Evolutionary conservation across 768 basidiomycete genomes (phyloP), one percentile per base, ranked within the genome.

Genomic region (Daedaleopsis nitida): DNA sequence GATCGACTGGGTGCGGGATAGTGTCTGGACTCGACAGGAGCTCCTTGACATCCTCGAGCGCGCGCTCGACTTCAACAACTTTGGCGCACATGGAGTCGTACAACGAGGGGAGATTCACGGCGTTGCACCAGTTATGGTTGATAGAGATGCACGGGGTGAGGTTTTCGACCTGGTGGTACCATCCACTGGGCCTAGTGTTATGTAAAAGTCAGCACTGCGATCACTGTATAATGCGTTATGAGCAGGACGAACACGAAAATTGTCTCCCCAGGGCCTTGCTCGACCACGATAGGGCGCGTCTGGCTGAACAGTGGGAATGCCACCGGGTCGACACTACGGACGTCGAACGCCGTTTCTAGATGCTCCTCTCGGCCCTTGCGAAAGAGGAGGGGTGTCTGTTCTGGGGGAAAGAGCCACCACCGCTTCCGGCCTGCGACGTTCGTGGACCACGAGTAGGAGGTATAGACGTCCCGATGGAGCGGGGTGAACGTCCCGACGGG

Each of bases 61-160:
- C 68, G 23, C 56, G 39, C 62, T 72, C 71, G 43, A 72, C 71
- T 35, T 70, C 70, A 10, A 50, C 53, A 12, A 72, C 68, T 52
- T 70, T 70, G 24, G 66, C 66, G 55, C 71, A 71, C 65, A 72
- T 72, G 0, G 71, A 68, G 1, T 43, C 47, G 56, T 72, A 72
- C 14, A 72, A 62, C 23, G 66, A 59, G 7, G 68, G 71, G 1
- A 72, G 64, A 55, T 69, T 71, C 32, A 67, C 65, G 10, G 71
- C 59, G 68, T 72, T 72, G 65, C 68, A 72, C 71, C 71, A 72
- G 58, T 72, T 72, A 66, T 72, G 71, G 55, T 72, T 72, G 63
- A 72, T 71, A 1, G 71, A 72, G 23, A 72, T 66, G 59, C 71
- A 72, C 16, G 59, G 64, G 5, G 71, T 72, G 19, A 72, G 62